Evolutionary conservation across 2,329 filamentous ascomycete genomes (phyloP), one percentile per base, ranked within the genome.

Genomic region (Xylariales sp.): DNA sequence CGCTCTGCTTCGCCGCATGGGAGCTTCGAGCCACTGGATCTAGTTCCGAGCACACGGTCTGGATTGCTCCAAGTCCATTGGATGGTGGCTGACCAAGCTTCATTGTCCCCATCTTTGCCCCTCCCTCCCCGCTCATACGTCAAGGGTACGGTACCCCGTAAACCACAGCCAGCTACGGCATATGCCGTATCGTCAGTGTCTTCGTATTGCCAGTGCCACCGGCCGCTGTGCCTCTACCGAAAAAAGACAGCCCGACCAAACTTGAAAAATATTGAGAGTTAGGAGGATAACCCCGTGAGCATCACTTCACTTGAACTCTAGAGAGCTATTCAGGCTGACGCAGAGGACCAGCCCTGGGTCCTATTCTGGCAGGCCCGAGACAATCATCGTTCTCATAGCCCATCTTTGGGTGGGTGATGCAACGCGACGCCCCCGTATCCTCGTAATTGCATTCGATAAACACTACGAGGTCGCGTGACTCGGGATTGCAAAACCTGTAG

Each of bases 61-160:
- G 60, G 50, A 49, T 64, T 57, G 46, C 65, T 64, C 39, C 32
- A 59, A 48, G 54, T 68, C 65, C n/a, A 70, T 69, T 70, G 65
- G 65, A 46, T 41, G 41, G 32, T n/a, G 32, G 18, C 5, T 34
- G 50, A 30, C 18, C 12, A 43, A 34, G 48, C 41, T 48, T 48
- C 50, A 36, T 5, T 18, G 48, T 18, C 28, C 43, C 57, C 12
- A 8, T 18, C 14, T 36, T 49, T 36, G 63, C 60, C 58, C 64
- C 59, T 62, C 59, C 52, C 58, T 58, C 66, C 66, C 62, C 66
- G 54, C 66, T 49, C 53, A 56, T 30, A 54, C 49, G 39, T 41
- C 3, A 45, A 32, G 36, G 34, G 36, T 16, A 16, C 53, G 10
- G 18, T 18, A 54, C 4, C 28, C 34, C 34, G n/a, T 41, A 2